Conservation (phyloP, 768 basidiomycete genomes). For the Phylloporus sp. region DNA sequence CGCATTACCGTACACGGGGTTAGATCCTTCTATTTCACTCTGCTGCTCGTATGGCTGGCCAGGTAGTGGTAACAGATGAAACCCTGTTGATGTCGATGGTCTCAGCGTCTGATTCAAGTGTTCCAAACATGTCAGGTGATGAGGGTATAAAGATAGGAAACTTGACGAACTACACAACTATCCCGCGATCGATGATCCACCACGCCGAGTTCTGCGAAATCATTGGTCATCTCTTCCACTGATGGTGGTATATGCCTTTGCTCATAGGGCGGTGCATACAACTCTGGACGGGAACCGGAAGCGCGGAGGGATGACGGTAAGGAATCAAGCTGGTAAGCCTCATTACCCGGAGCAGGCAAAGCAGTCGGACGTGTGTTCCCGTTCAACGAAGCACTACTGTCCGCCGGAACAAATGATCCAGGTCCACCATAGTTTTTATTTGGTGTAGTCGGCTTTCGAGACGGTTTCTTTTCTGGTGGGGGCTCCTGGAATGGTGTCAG, state of each 20-base stretch:
- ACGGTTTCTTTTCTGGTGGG: constrained; percentile 65
- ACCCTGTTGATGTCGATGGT: constrained; percentile 34
- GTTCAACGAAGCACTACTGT: constrained; percentile 27
- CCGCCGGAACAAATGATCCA: constrained; percentile 65
- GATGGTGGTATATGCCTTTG: constrained; percentile 39
- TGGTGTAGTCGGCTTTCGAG: constrained; percentile 45
- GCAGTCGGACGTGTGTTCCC: constrained; percentile 15
- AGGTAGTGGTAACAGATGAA: constrained; percentile 33
- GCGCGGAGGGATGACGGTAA: constrained; percentile 58
- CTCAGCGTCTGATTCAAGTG: constrained; percentile 34
- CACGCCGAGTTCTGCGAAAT: constrained; percentile 65
- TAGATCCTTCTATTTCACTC: constrained; percentile 29
- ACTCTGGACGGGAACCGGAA: constrained; percentile 61
- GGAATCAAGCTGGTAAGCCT: constrained; percentile 42
- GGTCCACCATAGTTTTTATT: constrained; percentile 74
- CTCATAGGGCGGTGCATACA: constrained; percentile 77
- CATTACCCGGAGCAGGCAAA: constrained; percentile 22
- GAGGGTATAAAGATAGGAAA: neutral
- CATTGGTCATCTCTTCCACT: constrained; percentile 55
- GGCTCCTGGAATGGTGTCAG: constrained; percentile 53
- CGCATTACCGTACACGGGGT: constrained; percentile 38
- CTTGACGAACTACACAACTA: constrained; percentile 52
- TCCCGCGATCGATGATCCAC: constrained; percentile 49
- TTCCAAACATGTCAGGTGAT: constrained; percentile 23
- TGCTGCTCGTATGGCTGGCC: constrained; percentile 39